phyloP scores from a whole-genome alignment of 164 flowering plant species.

The Amborella trichopoda region DNA sequence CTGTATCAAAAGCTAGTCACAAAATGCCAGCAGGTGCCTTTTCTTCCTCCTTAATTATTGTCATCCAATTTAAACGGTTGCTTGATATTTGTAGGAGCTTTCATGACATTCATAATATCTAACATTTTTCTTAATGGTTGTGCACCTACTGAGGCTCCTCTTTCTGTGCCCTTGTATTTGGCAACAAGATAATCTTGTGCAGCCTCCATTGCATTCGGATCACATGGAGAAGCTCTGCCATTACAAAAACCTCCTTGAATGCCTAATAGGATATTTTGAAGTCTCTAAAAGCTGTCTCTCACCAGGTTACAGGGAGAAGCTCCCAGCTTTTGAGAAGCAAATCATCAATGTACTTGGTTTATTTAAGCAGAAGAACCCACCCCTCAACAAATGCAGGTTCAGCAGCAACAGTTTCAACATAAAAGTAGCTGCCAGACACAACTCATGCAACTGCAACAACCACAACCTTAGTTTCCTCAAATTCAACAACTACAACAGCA shows the following conservation, averaged over 20 bases:
- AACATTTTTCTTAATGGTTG: background rate
- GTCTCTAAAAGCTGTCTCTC: slow-evolving; percentile 31
- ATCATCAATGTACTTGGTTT: slow-evolving; percentile 33
- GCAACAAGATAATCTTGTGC: slow-evolving; percentile 61
- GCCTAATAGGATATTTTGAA: slow-evolving; percentile 32
- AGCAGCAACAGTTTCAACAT: slow-evolving; percentile 32
- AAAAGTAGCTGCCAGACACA: slow-evolving; percentile 32
- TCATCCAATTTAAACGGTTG: no score
- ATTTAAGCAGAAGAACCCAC: slow-evolving; percentile 38
- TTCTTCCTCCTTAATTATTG: background rate
- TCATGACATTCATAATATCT: background rate
- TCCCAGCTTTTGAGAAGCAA: slow-evolving; percentile 50
- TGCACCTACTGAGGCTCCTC: background rate
- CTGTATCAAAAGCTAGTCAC: slow-evolving; percentile 55
- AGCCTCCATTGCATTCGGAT: slow-evolving; percentile 40
- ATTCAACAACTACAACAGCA: slow-evolving; percentile 42
- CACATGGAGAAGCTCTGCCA: slow-evolving; percentile 45
- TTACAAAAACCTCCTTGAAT: slow-evolving; percentile 48
- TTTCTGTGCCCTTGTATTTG: background rate
- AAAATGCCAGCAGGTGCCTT: slow-evolving; percentile 58
- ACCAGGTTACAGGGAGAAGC: slow-evolving; percentile 43
- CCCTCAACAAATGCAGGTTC: slow-evolving; percentile 37
- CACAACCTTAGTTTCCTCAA: slow-evolving; percentile 32
- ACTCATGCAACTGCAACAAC: slow-evolving; percentile 31
- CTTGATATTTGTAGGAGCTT: background rate